Conservation (phyloP, 768 basidiomycete genomes). For the Guyanaporus albipodus region DNA sequence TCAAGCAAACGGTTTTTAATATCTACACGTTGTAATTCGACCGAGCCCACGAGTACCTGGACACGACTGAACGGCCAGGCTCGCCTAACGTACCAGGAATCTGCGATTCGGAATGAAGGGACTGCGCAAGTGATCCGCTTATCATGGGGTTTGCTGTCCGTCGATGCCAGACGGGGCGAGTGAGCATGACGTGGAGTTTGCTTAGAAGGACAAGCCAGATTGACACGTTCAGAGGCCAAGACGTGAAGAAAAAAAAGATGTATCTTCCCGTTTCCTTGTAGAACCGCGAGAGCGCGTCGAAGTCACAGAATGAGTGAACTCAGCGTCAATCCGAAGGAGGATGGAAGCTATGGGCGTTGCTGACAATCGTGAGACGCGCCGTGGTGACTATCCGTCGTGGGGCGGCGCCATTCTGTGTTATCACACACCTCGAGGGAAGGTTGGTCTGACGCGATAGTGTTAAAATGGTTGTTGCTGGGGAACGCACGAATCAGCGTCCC, state of each 20-base stretch:
- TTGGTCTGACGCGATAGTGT: constrained; percentile 65
- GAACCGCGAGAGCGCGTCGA: constrained; percentile 54
- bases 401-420: no score
- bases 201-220: no score
- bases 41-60: no score
- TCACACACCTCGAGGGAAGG: constrained; percentile 55
- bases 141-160: constrained; percentile 64
- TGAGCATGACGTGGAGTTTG: no score
- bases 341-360: constrained; percentile 63
- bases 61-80: no score
- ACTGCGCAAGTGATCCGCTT: no score
- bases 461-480: constrained; percentile 67
- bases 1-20: constrained; percentile 17
- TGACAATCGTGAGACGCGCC: no score
- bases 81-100: no score
- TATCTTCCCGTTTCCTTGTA: constrained; percentile 59
- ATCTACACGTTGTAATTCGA: constrained; percentile 4
- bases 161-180: constrained; percentile 40
- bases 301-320: constrained; percentile 69
- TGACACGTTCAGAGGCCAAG: constrained; percentile 74
- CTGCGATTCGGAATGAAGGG: no score
- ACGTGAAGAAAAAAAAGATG: constrained; percentile 76
- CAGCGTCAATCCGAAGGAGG: no score
- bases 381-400: no score
- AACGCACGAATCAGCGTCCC: background rate